These are phyloP conservation scores for Mycena rebaudengoi DNA, from an alignment of 768 basidiomycete species.

Conservation along the genomic window DNA sequence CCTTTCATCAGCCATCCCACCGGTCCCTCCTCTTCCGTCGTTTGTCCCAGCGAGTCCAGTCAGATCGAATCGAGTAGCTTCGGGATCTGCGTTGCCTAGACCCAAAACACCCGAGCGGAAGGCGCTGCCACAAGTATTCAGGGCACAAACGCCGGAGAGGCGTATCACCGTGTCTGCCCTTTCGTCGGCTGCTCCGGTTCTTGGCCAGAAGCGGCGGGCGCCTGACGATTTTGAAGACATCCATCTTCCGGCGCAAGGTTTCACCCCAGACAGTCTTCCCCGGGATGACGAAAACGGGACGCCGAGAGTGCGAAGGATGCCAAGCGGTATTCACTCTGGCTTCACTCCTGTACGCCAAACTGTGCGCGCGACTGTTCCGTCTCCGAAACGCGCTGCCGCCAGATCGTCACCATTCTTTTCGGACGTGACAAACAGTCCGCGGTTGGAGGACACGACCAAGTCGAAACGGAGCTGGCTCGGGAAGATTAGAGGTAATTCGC, in stretches of 20 bases:
- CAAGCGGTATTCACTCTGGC: constrained; percentile 66
- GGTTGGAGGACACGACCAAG: constrained; percentile 47
- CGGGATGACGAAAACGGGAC: constrained; percentile 49
- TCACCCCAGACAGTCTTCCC: constrained; percentile 62
- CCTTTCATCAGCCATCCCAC: constrained; percentile 28
- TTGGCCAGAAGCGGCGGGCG: constrained; percentile 76
- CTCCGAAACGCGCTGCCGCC: constrained; percentile 56
- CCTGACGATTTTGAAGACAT: constrained; percentile 79
- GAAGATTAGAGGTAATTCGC: constrained; percentile 65
- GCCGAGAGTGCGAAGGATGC: constrained; percentile 68
- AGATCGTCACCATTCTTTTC: constrained; percentile 50
- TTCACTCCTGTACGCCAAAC: constrained; percentile 71
- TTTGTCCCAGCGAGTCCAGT: constrained; percentile 14
- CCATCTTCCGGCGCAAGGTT: constrained; percentile 71
- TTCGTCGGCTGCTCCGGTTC: constrained; percentile 47
- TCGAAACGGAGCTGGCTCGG: constrained; percentile 76
- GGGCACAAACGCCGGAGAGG: constrained; percentile 60
- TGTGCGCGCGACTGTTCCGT: constrained; percentile 53
- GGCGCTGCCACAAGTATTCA: constrained; percentile 55
- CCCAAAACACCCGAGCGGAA: constrained; percentile 65
- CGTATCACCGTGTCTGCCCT: constrained; percentile 35
- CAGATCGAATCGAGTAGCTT: constrained; percentile 44
- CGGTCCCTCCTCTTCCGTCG: constrained; percentile 22
- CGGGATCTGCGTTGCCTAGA: constrained; percentile 51
- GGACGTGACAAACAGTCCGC: constrained; percentile 78